Evolutionary conservation across 2,329 filamentous ascomycete species (phyloP).

Genomic region (Pseudogymnoascus sp.): DNA sequence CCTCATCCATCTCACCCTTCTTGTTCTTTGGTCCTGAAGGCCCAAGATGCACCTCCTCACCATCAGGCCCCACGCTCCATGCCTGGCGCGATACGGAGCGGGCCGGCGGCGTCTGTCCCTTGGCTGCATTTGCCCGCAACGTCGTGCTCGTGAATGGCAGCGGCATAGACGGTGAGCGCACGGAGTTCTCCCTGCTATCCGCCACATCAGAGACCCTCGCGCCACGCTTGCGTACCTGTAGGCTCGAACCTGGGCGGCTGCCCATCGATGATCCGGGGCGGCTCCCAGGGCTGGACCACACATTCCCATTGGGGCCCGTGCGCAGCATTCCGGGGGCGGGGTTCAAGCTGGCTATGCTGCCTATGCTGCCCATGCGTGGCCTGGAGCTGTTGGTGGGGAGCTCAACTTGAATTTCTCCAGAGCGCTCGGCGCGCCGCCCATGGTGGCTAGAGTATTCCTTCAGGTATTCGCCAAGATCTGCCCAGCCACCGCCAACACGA

Average conservation of each 20-base stretch:
- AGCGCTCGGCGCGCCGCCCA: conserved; percentile 57
- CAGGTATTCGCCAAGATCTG: conserved; percentile 88
- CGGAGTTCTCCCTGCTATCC: conserved; percentile 1
- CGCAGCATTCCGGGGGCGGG: conserved; percentile 18
- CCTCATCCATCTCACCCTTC: conserved; percentile 58
- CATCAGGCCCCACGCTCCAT: conserved; percentile 38
- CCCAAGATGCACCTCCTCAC: conserved; percentile 51
- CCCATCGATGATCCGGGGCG: conserved; percentile 22
- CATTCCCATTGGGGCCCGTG: conserved; percentile 10
- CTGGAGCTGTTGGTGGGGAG: conserved; percentile 29
- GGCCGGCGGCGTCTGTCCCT: conserved; percentile 15
- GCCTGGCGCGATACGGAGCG: conserved; percentile 11
- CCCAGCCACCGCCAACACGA: conserved; percentile 95
- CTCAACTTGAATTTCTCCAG: conserved; percentile 51
- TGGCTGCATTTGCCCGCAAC: conserved; percentile 2
- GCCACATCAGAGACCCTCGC: conserved; percentile 17
- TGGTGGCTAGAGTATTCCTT: conserved; percentile 91
- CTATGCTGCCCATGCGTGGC: conserved; percentile 2
- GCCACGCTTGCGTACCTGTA: conserved; percentile 23
- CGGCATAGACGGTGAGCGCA: conserved; percentile 20
- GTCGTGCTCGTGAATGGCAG: conserved; percentile 11
- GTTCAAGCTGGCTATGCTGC: conserved; percentile 12
- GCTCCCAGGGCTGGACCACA: conserved; percentile 35
- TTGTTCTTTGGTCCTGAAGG: conserved; percentile 63
- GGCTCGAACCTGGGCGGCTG: conserved; percentile 21